Percentiles rank a stretch among this genome's conserved stretches.
These are phyloP conservation scores for Knoxia roxburghii DNA, from an alignment of 257 asterid genomes.

Conservation along the genomic window DNA sequence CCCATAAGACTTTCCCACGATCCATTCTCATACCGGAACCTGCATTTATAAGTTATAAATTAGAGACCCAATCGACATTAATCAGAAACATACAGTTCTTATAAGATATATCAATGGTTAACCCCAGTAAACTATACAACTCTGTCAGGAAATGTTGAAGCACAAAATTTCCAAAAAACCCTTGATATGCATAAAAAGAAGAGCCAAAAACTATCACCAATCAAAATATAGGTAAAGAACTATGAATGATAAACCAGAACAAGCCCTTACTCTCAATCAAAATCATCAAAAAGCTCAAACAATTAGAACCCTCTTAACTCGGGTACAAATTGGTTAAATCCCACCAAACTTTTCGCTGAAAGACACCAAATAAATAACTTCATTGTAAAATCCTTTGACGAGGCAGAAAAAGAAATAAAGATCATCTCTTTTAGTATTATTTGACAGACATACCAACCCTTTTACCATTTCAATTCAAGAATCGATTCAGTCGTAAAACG, in stretches of 20 bases:
- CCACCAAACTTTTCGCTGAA: background rate
- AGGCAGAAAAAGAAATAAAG: background rate
- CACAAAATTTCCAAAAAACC: background rate
- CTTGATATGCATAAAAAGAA: background rate
- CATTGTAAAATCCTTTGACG: background rate
- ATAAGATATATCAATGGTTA: too few relatives aligned
- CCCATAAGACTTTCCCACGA: slow-evolving; percentile 25
- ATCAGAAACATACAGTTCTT: background rate
- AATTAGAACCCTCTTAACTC: background rate
- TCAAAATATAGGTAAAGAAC: background rate
- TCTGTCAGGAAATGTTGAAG: background rate
- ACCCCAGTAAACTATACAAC: too few relatives aligned
- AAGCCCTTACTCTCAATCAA: background rate
- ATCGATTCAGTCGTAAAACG: background rate
- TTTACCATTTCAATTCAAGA: background rate
- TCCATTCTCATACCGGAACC: slow-evolving; percentile 38
- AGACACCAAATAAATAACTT: background rate
- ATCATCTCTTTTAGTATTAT: background rate
- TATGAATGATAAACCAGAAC: background rate
- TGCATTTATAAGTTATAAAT: background rate
- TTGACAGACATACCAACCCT: background rate
- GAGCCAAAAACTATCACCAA: background rate
- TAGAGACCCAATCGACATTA: background rate
- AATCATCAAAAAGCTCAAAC: background rate
- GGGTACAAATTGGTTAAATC: background rate